Base-by-base conservation (phyloP, 352 stramenopile genomes). In the Globisporangium nodosum region DNA sequence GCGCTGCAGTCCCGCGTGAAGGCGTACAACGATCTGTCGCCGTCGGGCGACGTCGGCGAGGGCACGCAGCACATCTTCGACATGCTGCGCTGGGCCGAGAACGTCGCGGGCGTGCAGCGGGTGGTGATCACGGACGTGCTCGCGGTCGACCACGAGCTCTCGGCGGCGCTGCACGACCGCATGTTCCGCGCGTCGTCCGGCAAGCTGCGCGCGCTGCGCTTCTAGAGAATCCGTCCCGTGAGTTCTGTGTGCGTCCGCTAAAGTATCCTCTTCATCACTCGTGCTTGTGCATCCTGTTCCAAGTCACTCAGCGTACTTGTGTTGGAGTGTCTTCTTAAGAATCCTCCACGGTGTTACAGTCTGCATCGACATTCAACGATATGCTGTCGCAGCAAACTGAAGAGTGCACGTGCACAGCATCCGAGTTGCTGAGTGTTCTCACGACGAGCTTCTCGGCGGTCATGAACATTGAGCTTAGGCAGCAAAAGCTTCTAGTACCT, bases 41-140 rank as follows among this genome's bases (percentile, higher is more conserved):
- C 75, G 0, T 54, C 45, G 2, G 89, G 89, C 16, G 75, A 93
- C 60, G 65, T 94, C 8, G 42, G 60, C 0, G 81, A 92, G 47
- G 88, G 86, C 11, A 90, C 84, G 33, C 71, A 88, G 35, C 63
- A 73, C 52, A 87, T 97, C 52, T 97, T 96, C 33, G 85, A 90
- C 56, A 73, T 78, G 43, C 53, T 97, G 65, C 83, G 89, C 40
- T 94, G 85, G 84, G 78, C 86, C 0, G 89, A 97, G 64, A 81
- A 74, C 52, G 73, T 96, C 13, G 60, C 73, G 0, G 74, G 62
- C 21, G 88, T 90, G 30, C 67, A 87, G 69, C 79, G 81, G 15
- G 79, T 93, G 12, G 58, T 93, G 35, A 77, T 94, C 50, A 75
- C 76, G 0, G 80, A 86, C 35, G 80, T 94, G 13, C 54, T 54